Evolutionary conservation across 805 yeast genomes (phyloP), one percentile per base, ranked within the genome.

Genomic region (Zygoascus biomembranicola): DNA sequence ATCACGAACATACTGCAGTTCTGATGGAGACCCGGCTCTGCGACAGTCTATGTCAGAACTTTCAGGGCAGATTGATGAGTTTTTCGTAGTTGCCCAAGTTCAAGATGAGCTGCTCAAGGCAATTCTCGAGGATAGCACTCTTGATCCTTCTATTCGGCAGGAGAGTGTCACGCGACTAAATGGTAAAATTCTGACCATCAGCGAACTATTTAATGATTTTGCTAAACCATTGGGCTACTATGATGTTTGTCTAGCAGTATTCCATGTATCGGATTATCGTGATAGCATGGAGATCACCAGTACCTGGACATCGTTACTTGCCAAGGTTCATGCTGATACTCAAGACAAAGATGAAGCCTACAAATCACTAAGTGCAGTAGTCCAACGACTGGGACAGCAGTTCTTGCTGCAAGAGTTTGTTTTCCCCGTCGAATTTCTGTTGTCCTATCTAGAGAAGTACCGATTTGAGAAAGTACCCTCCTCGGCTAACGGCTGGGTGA

Each of bases 1-100:
- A 60, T 97, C 97, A 0, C 86, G 85, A 67, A 96, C 96, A 2
- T 90, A 88, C 72, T 86, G 96, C 67, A 87, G 88, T 64, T 85
- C 96, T 67, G 82, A 79, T 46, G 81, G 90, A 57, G 85, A 92
- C 26, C 87, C 92, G 32, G 79, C 77, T 55, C 76, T 84, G 63
- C 78, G 92, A 60, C 95, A 87, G 62, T 81, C 82, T 56, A 84
- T 89, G 78, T 80, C 84, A 31, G 82, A 81, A 61, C 72, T 92
- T 54, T 77, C 88, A 1, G 74, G 81, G 10, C 73, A 78, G 61
- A 85, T 90, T 41, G 85, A 82, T 59, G 96, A 90, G 63, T 78
- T 87, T 50, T 80, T 90, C 62, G 94, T 87, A 45, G 94, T 92
- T 37, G 94, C 97, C 1, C 82, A 82, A 56, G 77, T 90, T 51